Conservation (phyloP, 331 rosid species). For the Malus hybrid region DNA sequence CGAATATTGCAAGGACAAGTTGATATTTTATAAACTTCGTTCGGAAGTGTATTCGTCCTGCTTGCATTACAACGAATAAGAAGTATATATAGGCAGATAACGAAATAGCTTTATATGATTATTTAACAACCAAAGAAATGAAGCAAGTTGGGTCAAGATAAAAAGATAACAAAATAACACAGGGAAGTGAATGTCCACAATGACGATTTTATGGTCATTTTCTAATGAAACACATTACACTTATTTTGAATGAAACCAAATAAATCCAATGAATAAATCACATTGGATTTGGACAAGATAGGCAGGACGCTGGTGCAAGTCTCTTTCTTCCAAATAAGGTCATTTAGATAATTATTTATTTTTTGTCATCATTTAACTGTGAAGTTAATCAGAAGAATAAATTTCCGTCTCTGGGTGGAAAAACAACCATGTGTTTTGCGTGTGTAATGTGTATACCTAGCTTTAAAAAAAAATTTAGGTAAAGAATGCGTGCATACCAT, state of each 20-base stretch:
- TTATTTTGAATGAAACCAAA: too few species aligned
- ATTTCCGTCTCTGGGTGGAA: background rate
- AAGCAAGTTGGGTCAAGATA: background rate
- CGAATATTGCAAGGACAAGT: too few species aligned
- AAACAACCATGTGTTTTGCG: background rate
- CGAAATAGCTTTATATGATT: too few species aligned
- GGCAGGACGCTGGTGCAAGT: background rate
- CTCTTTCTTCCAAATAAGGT: background rate
- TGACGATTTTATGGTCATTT: background rate
- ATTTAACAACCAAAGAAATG: too few species aligned
- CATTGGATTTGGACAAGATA: background rate
- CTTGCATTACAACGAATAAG: too few species aligned
- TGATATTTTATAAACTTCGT: too few species aligned
- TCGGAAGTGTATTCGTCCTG: too few species aligned
- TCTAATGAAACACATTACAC: background rate
- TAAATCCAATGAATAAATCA: background rate
- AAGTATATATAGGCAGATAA: too few species aligned
- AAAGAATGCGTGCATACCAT: too few species aligned
- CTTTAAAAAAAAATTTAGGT: too few species aligned
- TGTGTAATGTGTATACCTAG: too few species aligned
- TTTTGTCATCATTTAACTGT: background rate
- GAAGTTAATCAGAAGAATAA: background rate
- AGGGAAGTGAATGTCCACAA: background rate
- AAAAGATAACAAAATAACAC: background rate
- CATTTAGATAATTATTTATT: too few species aligned